A percentile compares a stretch with the other conserved stretches of the same genome.
These are phyloP conservation scores for Austroboletus eburneus DNA, from an alignment of 768 basidiomycete genomes.

Conservation along the genomic window DNA sequence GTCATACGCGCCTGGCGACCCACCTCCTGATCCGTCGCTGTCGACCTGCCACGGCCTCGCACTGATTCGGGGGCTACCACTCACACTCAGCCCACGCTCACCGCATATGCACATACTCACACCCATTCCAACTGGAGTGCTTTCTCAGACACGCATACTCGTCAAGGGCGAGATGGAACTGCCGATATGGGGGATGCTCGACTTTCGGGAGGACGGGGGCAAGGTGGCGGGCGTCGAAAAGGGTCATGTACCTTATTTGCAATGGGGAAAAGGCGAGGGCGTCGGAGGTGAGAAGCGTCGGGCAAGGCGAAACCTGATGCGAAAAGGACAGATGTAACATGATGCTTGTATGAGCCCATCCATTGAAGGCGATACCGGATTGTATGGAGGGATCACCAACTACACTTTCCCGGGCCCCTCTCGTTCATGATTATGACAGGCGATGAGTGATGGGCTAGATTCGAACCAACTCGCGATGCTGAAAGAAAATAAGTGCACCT, in stretches of 20 bases:
- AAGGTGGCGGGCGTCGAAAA: constrained; percentile 47
- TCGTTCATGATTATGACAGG: too few species aligned
- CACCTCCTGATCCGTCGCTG: constrained; percentile 51
- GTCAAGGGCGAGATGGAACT: constrained; percentile 89
- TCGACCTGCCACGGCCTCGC: constrained; percentile 75
- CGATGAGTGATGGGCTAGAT: too few species aligned
- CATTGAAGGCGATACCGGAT: too few species aligned
- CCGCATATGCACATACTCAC: constrained; percentile 70
- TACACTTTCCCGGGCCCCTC: too few species aligned
- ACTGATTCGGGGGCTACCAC: constrained; percentile 53
- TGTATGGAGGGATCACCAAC: too few species aligned
- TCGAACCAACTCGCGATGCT: too few species aligned
- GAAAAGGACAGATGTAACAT: constrained; percentile 63
- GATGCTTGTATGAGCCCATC: too few species aligned
- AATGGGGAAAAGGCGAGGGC: constrained; percentile 68
- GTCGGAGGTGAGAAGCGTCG: constrained; percentile 68
- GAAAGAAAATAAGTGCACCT: too few species aligned
- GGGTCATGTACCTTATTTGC: constrained; percentile 69
- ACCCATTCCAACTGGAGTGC: constrained; percentile 52
- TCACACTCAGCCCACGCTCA: constrained; percentile 27
- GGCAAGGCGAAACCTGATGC: constrained; percentile 75
- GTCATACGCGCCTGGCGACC: constrained; percentile 56
- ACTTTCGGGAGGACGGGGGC: constrained; percentile 52
- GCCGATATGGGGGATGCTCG: constrained; percentile 86
- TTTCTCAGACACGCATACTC: constrained; percentile 38